Conservation (phyloP, 2,329 filamentous ascomycete genomes). For the Pestalotiopsis sp. region DNA sequence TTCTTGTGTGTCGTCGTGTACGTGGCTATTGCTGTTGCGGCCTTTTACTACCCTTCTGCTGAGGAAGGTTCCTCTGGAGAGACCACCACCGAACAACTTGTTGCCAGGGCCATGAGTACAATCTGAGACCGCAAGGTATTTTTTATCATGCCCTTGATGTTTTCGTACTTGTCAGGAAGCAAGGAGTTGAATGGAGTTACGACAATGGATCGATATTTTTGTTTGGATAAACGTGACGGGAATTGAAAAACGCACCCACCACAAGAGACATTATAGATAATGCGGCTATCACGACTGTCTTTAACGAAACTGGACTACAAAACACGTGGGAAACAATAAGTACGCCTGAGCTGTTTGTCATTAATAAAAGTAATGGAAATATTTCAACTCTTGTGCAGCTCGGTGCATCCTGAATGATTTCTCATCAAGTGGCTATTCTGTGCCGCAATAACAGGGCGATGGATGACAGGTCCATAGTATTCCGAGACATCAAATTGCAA, state of each 20-base stretch:
- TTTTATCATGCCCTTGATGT: neutral
- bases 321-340: too few relatives aligned
- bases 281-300: too few relatives aligned
- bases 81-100: neutral
- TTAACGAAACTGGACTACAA: too few relatives aligned
- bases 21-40: conserved; percentile 59
- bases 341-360: too few relatives aligned
- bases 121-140: neutral
- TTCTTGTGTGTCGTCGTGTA: conserved; percentile 73
- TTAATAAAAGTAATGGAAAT: too few relatives aligned
- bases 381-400: too few relatives aligned
- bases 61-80: neutral
- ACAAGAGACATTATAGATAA: too few relatives aligned
- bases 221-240: neutral
- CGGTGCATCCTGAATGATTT: too few relatives aligned
- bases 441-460: too few relatives aligned
- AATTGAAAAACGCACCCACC: neutral
- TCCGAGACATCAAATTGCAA: too few relatives aligned
- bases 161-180: neutral
- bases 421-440: too few relatives aligned
- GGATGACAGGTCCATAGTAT: too few relatives aligned
- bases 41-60: conserved; percentile 50
- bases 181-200: conserved; percentile 1
- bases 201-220: neutral
- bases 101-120: neutral